phyloP scores from a whole-genome alignment of 139 green algal species.

The Closterium sp. region DNA sequence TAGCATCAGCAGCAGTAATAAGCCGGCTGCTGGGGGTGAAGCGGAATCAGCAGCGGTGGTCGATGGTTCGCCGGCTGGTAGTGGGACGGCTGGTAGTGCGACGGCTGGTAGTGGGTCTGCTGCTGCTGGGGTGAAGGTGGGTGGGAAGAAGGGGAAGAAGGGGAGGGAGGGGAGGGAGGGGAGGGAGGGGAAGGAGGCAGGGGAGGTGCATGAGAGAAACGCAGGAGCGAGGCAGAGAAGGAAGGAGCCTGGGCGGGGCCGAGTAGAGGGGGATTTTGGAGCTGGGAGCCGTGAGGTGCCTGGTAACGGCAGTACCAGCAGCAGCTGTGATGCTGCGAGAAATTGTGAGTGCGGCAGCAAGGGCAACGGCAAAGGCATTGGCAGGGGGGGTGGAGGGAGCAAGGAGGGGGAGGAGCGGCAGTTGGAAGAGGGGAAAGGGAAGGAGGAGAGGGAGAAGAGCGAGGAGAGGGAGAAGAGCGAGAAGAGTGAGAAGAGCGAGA shows the following conservation, averaged over 20 bases:
- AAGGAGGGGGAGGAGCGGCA: not conserved
- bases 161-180: not conserved
- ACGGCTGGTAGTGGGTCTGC: not conserved
- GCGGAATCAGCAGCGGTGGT: not conserved
- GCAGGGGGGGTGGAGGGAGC: not conserved
- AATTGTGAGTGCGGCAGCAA: not conserved
- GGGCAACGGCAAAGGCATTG: too few relatives aligned
- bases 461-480: slow-evolving; percentile 7
- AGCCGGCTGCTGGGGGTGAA: not conserved
- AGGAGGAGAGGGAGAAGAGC: slow-evolving; percentile 10
- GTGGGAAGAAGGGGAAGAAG: not conserved
- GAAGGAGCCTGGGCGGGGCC: not conserved
- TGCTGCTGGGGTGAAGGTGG: not conserved
- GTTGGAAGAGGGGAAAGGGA: not conserved
- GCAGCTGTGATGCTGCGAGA: not conserved
- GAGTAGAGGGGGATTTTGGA: not conserved
- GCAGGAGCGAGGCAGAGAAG: not conserved
- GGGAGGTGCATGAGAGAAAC: not conserved
- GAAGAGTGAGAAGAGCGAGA: slow-evolving; percentile 22
- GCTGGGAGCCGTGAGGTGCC: not conserved
- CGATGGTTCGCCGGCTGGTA: not conserved
- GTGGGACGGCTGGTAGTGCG: not conserved
- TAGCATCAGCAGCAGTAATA: too few relatives aligned
- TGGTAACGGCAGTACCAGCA: not conserved
- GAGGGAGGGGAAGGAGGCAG: not conserved